Evolutionary conservation across 108 stramenopile genomes (phyloP).

Genomic region (Parietichytrium sp.): DNA sequence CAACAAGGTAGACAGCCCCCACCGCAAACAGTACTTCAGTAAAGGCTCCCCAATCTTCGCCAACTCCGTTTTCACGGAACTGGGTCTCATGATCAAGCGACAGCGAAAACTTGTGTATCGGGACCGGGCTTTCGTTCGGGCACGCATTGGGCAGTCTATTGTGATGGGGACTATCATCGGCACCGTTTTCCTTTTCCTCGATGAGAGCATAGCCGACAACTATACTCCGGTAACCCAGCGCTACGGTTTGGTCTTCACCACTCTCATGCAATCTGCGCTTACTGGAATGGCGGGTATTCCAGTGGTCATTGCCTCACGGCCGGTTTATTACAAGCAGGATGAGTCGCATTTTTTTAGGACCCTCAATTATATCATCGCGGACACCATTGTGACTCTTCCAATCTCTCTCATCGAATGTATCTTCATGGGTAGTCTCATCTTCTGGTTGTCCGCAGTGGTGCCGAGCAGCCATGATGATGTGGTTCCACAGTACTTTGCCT

Average conservation of each 20-base stretch:
- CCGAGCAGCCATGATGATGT: background rate
- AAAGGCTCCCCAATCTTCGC: slow-evolving; percentile 54
- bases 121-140: background rate
- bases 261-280: background rate
- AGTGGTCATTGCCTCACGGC: background rate
- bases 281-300: background rate
- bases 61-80: background rate
- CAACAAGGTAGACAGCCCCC: background rate
- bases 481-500: background rate
- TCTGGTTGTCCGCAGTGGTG: slow-evolving; percentile 53
- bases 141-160: background rate
- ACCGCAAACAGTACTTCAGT: background rate
- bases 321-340: slow-evolving; percentile 48
- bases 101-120: slow-evolving; percentile 31
- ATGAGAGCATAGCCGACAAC: background rate
- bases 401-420: slow-evolving; percentile 58
- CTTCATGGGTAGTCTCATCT: slow-evolving; percentile 61
- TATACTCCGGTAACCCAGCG: slow-evolving; percentile 8
- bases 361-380: slow-evolving; percentile 24
- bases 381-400: background rate
- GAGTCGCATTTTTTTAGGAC: slow-evolving; percentile 63
- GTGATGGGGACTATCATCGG: slow-evolving; percentile 26
- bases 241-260: background rate
- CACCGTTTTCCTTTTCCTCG: background rate
- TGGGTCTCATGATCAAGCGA: background rate